Percentiles rank a stretch among this genome's conserved stretches.
phyloP scores from a whole-genome alignment of 2,329 filamentous ascomycete species.

The Fusarium equiseti region DNA sequence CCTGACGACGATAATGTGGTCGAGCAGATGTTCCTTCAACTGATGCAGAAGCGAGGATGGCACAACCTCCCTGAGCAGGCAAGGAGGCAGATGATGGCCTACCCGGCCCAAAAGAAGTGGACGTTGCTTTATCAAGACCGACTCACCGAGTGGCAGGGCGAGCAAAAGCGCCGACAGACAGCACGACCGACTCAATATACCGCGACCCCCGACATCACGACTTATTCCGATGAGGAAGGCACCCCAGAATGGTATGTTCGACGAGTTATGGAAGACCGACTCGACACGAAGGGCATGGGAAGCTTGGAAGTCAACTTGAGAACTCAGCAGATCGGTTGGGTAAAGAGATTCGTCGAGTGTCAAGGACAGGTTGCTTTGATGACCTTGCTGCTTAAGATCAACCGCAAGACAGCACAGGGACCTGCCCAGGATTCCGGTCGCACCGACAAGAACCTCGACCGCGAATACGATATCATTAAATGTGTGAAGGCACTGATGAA shows the following conservation, averaged over 20 bases:
- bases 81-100: slow-evolving; percentile 93
- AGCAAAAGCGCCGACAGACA: slow-evolving; percentile 87
- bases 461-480: slow-evolving; percentile 97
- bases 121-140: slow-evolving; percentile 95
- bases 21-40: slow-evolving; percentile 88
- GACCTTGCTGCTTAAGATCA: slow-evolving; percentile 93
- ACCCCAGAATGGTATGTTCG: slow-evolving; percentile 98
- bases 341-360: slow-evolving; percentile 94
- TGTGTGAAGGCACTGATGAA: slow-evolving; percentile 98
- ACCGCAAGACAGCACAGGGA: slow-evolving; percentile 83
- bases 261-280: slow-evolving; percentile 94
- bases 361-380: slow-evolving; percentile 97
- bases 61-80: slow-evolving; percentile 97
- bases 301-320: slow-evolving; percentile 94
- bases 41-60: slow-evolving; percentile 99
- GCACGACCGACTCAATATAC: slow-evolving; percentile 78
- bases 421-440: slow-evolving; percentile 71
- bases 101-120: slow-evolving; percentile 96
- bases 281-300: slow-evolving; percentile 90
- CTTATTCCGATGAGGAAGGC: slow-evolving; percentile 90
- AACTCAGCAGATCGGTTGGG: slow-evolving; percentile 98
- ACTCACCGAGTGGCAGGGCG: slow-evolving; percentile 91
- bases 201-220: slow-evolving; percentile 76
- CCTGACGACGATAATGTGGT: slow-evolving; percentile 86
- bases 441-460: slow-evolving; percentile 83